Conservation (phyloP, 140 eudicot genomes). For the Bidens hawaiensis region DNA sequence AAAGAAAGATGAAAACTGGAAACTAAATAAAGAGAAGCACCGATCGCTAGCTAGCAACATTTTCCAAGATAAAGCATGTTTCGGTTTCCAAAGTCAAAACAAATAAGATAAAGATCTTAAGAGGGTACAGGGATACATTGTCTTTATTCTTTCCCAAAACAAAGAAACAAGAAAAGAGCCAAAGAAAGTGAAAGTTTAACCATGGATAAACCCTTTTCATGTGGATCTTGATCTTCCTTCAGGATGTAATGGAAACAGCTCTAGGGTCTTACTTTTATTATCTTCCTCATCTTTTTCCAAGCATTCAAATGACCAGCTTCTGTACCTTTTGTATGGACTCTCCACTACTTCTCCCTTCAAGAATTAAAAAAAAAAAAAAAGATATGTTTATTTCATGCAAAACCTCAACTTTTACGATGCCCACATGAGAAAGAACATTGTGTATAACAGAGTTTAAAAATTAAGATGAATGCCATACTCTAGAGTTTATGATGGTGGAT, state of each 20-base stretch:
- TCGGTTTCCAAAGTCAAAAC: slow-evolving; percentile 42
- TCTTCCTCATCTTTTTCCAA: slow-evolving; percentile 51
- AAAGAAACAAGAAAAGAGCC: slow-evolving; percentile 29
- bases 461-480: slow-evolving; percentile 26
- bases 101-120: slow-evolving; percentile 22
- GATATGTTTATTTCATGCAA: slow-evolving; percentile 8
- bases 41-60: slow-evolving; percentile 33
- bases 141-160: slow-evolving; percentile 56
- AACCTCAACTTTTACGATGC: slow-evolving; percentile 15
- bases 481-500: slow-evolving; percentile 31
- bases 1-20: slow-evolving; percentile 11
- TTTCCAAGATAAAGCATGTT: slow-evolving; percentile 38
- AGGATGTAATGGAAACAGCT: slow-evolving; percentile 86
- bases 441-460: neutral
- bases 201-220: slow-evolving; percentile 8
- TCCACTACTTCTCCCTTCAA: slow-evolving; percentile 54
- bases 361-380: neutral
- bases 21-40: slow-evolving; percentile 7
- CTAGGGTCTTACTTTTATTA: slow-evolving; percentile 54
- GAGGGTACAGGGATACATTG: slow-evolving; percentile 34
- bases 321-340: slow-evolving; percentile 67
- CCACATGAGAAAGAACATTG: neutral
- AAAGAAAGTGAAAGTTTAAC: slow-evolving; percentile 29
- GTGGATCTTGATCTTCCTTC: slow-evolving; percentile 58
- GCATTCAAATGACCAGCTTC: slow-evolving; percentile 63